Evolutionary conservation across 2,329 filamentous ascomycete species (phyloP).

Genomic region (Pyricularia grisea): DNA sequence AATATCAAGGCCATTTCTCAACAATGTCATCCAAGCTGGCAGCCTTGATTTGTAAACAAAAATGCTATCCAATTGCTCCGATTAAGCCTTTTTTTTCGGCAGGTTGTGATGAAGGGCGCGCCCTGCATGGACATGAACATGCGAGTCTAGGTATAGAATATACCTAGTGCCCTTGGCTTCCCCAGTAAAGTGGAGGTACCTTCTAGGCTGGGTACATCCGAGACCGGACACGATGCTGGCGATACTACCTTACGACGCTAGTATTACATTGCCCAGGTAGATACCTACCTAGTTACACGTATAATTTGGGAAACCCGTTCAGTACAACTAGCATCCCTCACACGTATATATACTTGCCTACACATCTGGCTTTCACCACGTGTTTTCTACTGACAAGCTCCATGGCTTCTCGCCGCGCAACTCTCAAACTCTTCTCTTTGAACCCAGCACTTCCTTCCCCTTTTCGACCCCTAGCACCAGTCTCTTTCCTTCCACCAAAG

Average conservation of each 20-base stretch:
- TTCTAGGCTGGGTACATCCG: neutral
- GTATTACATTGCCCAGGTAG: neutral
- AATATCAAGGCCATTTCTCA: too few species aligned
- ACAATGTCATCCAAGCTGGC: neutral
- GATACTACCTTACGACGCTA: too few species aligned
- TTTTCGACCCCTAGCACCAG: neutral
- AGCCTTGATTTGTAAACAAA: neutral
- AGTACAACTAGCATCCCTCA: neutral
- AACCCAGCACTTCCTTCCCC: neutral
- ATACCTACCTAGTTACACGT: neutral
- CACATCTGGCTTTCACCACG: neutral
- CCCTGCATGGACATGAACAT: neutral
- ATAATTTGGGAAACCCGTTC: neutral
- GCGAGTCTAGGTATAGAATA: neutral
- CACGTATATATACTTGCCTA: neutral
- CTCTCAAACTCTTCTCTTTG: slow-evolving; percentile 20
- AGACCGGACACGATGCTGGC: neutral
- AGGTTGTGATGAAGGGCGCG: neutral
- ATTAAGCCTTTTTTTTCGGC: neutral
- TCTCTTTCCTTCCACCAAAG: neutral
- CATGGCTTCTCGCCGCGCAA: neutral
- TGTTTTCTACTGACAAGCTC: neutral
- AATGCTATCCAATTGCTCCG: neutral
- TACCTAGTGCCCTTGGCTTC: neutral
- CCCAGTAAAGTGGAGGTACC: neutral